These are phyloP conservation scores for Solidago caesia DNA, from an alignment of 129 eudicot genomes.

Conservation along the genomic window DNA sequence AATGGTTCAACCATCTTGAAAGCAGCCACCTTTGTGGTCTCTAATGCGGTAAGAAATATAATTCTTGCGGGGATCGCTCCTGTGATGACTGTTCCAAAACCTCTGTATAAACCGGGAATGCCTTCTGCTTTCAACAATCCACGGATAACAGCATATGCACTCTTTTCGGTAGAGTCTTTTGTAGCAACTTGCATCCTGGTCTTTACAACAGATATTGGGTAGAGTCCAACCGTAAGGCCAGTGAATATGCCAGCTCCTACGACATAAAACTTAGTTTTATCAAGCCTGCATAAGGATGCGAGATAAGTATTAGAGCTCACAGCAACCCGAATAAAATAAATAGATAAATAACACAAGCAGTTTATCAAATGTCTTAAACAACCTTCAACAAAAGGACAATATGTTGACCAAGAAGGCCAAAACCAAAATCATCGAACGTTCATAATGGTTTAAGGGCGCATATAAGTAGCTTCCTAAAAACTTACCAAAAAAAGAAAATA, in stretches of 20 bases:
- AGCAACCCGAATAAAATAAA: constrained; percentile 10
- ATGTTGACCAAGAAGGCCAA: neutral
- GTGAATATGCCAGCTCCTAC: constrained; percentile 96
- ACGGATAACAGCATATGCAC: constrained; percentile 70
- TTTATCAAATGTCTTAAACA: too few species aligned
- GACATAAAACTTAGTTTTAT: constrained; percentile 86
- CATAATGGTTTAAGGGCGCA: neutral
- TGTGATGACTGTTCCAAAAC: constrained; percentile 90
- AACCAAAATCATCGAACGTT: neutral
- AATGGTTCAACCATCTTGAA: constrained; percentile 75
- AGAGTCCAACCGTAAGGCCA: constrained; percentile 82
- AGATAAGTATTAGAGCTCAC: constrained; percentile 13
- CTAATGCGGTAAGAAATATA: constrained; percentile 84
- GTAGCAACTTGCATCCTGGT: constrained; percentile 93
- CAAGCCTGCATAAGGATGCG: constrained; percentile 69
- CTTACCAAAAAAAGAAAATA: neutral
- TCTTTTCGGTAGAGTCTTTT: constrained; percentile 65
- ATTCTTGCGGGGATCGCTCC: constrained; percentile 93
- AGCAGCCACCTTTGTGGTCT: constrained; percentile 89
- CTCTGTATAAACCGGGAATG: constrained; percentile 88
- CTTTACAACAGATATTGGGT: constrained; percentile 93
- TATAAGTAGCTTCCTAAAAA: neutral
- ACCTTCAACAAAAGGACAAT: neutral
- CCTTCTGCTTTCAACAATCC: constrained; percentile 84
- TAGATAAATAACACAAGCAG: neutral